These are phyloP conservation scores for Trypanosoma brucei DNA, from an alignment of 208 protist species.

Conservation along the genomic window DNA sequence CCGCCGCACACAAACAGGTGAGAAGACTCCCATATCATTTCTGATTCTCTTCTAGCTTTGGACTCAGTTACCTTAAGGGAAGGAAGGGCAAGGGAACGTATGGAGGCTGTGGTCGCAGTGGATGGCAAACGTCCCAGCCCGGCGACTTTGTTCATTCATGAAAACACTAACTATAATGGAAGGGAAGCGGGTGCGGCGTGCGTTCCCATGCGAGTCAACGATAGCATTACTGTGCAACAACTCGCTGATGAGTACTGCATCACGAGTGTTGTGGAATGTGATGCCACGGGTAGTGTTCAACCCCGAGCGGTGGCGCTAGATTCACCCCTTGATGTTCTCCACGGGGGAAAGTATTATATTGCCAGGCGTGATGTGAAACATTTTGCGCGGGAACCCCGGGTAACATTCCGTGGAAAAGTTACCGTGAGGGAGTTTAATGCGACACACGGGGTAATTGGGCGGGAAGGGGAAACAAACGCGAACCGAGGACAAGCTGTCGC, in stretches of 20 bases:
- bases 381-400: slow-evolving; percentile 31
- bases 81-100: too few relatives aligned
- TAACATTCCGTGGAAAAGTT: slow-evolving; percentile 80
- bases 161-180: slow-evolving; percentile 1
- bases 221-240: slow-evolving; percentile 61
- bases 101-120: too few relatives aligned
- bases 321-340: slow-evolving; percentile 75
- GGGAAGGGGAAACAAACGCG: not conserved
- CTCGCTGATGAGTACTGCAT: slow-evolving; percentile 77
- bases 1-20: too few relatives aligned
- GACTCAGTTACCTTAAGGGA: too few relatives aligned
- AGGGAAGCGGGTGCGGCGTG: slow-evolving; percentile 5
- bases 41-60: too few relatives aligned
- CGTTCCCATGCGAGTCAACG: slow-evolving; percentile 43
- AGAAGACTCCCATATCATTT: too few relatives aligned
- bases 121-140: not conserved
- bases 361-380: slow-evolving; percentile 48
- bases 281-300: slow-evolving; percentile 52
- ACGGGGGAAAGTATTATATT: slow-evolving; percentile 75
- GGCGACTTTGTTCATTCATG: not conserved
- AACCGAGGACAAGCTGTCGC: not conserved
- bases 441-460: slow-evolving; percentile 24
- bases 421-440: slow-evolving; percentile 78
- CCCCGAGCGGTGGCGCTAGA: slow-evolving; percentile 74
- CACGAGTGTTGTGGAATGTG: slow-evolving; percentile 82